phyloP scores from a whole-genome alignment of 2,329 filamentous ascomycete species.

The Fusarium cicatricum region DNA sequence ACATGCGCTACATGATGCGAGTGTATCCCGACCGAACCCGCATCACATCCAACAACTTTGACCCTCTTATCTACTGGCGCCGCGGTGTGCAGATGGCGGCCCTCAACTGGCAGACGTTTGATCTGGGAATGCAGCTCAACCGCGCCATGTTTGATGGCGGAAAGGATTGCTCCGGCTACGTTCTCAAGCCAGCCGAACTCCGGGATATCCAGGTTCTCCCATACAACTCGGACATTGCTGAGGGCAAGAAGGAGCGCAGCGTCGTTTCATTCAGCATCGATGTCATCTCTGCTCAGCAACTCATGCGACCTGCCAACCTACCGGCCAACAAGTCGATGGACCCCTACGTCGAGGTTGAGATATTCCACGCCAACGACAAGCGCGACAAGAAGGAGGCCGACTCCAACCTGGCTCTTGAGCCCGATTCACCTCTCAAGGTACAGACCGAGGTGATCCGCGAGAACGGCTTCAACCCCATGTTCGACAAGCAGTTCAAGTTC shows the following conservation, averaged over 20 bases:
- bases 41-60: constrained; percentile 90
- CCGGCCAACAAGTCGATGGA: constrained; percentile 80
- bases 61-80: constrained; percentile 92
- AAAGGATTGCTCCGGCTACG: constrained; percentile 87
- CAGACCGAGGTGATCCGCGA: constrained; percentile 82
- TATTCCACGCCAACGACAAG: constrained; percentile 94
- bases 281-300: constrained; percentile 91
- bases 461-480: constrained; percentile 94
- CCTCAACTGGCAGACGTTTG: constrained; percentile 98
- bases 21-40: constrained; percentile 89
- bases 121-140: constrained; percentile 94
- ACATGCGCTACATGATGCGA: constrained; percentile 89
- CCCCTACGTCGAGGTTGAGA: constrained; percentile 93
- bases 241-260: constrained; percentile 78
- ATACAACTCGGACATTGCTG: constrained; percentile 58
- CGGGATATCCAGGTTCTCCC: constrained; percentile 73
- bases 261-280: constrained; percentile 86
- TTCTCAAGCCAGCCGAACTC: constrained; percentile 89
- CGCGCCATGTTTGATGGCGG: constrained; percentile 97
- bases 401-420: constrained; percentile 57
- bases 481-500: constrained; percentile 81
- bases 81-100: constrained; percentile 97
- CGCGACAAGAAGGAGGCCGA: constrained; percentile 83
- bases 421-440: constrained; percentile 73
- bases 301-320: constrained; percentile 82